phyloP scores from a whole-genome alignment of 345 rosid species.

The Orychophragmus violaceus region DNA sequence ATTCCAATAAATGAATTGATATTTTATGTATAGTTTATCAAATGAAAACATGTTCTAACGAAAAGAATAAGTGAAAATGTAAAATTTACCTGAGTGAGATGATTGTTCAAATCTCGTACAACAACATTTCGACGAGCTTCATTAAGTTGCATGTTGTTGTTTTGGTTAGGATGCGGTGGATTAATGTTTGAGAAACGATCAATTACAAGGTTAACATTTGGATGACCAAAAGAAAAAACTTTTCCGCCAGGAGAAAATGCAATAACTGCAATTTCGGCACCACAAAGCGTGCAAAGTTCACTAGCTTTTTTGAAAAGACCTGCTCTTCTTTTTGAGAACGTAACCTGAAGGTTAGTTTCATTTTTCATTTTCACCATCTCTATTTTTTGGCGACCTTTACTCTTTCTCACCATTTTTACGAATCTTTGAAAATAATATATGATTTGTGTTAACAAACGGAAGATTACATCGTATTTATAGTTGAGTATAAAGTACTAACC shows the following conservation, averaged over 20 bases:
- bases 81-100: conserved; percentile 32
- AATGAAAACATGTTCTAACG: background rate
- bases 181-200: conserved; percentile 28
- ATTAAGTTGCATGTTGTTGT: conserved; percentile 4
- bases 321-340: conserved; percentile 24
- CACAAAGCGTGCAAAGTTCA: conserved; percentile 23
- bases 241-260: conserved; percentile 31
- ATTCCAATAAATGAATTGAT: background rate
- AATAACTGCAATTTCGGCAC: conserved; percentile 3
- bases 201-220: conserved; percentile 33
- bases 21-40: no score
- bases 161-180: background rate
- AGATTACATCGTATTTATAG: conserved; percentile 1
- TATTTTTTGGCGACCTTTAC: conserved; percentile 22
- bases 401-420: conserved; percentile 32
- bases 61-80: background rate
- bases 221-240: conserved; percentile 58
- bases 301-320: conserved; percentile 28
- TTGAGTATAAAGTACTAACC: background rate
- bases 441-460: background rate
- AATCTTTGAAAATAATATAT: background rate
- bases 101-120: conserved; percentile 44
- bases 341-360: conserved; percentile 15
- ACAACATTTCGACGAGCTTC: conserved; percentile 38
- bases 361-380: conserved; percentile 23